Conservation (phyloP, 192 early-diverging fungal species). For the Coemansia sp. region DNA sequence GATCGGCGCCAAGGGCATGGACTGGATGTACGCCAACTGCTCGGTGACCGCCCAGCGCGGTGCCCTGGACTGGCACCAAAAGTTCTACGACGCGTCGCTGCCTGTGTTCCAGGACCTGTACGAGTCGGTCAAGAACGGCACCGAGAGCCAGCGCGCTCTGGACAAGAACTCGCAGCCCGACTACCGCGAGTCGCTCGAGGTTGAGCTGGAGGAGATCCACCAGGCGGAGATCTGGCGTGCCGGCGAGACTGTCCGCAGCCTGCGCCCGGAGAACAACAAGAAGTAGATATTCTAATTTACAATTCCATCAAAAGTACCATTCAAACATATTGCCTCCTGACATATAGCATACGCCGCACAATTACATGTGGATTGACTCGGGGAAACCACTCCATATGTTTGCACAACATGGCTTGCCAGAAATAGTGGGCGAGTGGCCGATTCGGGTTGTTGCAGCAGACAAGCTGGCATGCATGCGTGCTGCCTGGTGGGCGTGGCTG, state of each 20-base stretch:
- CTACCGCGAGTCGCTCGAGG: slow-evolving; percentile 91
- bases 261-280: slow-evolving; percentile 85
- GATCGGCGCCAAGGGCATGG: slow-evolving; percentile 94
- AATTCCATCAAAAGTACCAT: background rate
- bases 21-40: slow-evolving; percentile 99
- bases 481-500: background rate
- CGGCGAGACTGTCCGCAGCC: slow-evolving; percentile 80
- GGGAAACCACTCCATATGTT: too few relatives aligned
- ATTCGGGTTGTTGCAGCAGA: background rate
- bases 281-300: slow-evolving; percentile 14
- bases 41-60: slow-evolving; percentile 94
- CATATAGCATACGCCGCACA: too few relatives aligned
- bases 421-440: background rate
- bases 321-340: background rate
- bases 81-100: slow-evolving; percentile 89
- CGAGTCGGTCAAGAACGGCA: slow-evolving; percentile 79
- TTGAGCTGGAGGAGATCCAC: slow-evolving; percentile 85
- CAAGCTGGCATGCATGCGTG: too few relatives aligned
- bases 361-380: too few relatives aligned
- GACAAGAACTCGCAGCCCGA: slow-evolving; percentile 85
- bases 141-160: slow-evolving; percentile 81
- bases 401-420: background rate
- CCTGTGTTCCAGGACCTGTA: slow-evolving; percentile 93
- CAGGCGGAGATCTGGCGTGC: slow-evolving; percentile 92
- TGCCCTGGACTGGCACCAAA: slow-evolving; percentile 95